Conservation (phyloP, 1,139 yeast genomes). For the Saccharomyces uvarum region DNA sequence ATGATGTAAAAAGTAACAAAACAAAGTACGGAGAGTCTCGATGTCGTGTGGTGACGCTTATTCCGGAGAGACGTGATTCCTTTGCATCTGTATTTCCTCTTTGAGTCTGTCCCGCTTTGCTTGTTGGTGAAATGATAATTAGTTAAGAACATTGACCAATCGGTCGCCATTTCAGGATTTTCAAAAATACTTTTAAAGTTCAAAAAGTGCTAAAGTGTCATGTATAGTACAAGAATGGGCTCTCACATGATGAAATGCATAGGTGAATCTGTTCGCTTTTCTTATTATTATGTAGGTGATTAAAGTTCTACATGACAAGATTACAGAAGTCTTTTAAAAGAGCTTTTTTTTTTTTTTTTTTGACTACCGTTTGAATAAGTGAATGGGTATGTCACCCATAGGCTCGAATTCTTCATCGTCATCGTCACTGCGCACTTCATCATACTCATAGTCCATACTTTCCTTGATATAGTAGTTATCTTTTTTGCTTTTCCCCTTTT, state of each 20-base stretch:
- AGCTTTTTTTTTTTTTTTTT: neutral
- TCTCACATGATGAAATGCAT: neutral
- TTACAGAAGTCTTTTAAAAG: neutral
- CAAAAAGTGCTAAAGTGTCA: neutral
- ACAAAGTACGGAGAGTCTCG: neutral
- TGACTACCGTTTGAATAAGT: constrained; percentile 1
- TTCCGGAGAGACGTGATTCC: neutral
- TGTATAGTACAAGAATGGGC: neutral
- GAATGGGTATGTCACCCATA: constrained; percentile 5
- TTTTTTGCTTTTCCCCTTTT: constrained; percentile 10
- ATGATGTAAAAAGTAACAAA: neutral
- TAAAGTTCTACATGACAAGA: neutral
- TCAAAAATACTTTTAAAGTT: neutral
- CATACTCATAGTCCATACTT: constrained; percentile 20
- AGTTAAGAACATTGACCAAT: neutral
- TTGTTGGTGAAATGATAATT: neutral
- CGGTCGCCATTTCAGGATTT: neutral
- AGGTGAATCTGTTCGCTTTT: neutral
- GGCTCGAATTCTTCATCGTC: constrained; percentile 5
- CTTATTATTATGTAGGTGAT: neutral
- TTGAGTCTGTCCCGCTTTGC: neutral
- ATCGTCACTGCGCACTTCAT: constrained; percentile 12
- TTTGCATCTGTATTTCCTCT: neutral
- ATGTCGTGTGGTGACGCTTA: neutral
- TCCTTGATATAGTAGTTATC: constrained; percentile 22